Base-by-base conservation (phyloP, 2,329 filamentous ascomycete genomes). In the Didymella glomerata region DNA sequence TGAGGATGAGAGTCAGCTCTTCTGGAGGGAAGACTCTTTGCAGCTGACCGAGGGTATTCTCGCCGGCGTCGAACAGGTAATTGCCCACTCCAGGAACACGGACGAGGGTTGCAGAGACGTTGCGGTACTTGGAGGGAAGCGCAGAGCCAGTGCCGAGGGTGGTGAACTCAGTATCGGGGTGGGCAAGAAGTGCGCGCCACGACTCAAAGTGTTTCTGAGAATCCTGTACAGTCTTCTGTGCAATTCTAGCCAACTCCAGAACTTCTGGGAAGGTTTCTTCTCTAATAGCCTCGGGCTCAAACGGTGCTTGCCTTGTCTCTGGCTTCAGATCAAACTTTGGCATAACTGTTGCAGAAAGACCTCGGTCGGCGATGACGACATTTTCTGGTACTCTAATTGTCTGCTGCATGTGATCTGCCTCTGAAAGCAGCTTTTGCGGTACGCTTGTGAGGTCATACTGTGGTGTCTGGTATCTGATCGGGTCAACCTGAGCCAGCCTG, bases 101-200 rank as follows among this genome's bases (percentile, higher is more conserved):
- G 44, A 99, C 79, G 4, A 99, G 82, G 0, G 93, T 97, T 2
- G 89, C 88, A 11, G 94, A 97, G 20, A 99, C 95, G 74, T 98
- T 99, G 68, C 95, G 90, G 76, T 97, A 95, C 75, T 96, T 96
- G 32, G 92, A 96, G 1, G 95, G 95, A 16, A 90, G 75, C 0
- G 94, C 91, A 3, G 94, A 98, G 9, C 95, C 95, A 2, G 95
- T 99, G 6, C 95, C 95, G 0, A 99, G 85, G 1, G 93, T 87
- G 38, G 93, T 89, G 48, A 99, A 86, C 76, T 97, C 93, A 0
- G 89, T 87, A 68, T 97, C 89, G 32, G 86, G 84, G 64, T 87
- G 86, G 2, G 90, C 90, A 2, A 96, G 85, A 61, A 88, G 85
- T n/a, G 83, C 78, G 63, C 88, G 86, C 88, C 81, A 76, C 68